Base-by-base conservation (phyloP, 2,329 filamentous ascomycete species). In the Aspergillus sp. region DNA sequence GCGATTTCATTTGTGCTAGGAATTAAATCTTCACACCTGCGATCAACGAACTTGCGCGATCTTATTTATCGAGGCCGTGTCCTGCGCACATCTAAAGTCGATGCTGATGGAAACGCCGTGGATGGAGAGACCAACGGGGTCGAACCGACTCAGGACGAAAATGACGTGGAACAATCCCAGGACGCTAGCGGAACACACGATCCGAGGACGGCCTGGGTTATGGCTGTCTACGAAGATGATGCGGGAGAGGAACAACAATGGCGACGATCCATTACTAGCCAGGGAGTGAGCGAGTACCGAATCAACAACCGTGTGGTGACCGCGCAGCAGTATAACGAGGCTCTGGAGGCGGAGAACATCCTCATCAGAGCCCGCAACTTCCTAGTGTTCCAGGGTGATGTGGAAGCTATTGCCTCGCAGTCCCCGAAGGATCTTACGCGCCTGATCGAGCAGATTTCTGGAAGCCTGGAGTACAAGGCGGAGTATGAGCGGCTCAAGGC, bases 201-300 rank as follows among this genome's bases (percentile, higher is more conserved):
- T 68, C 95, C 95, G 0, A 95, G 93, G 73, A 95, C 88, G 3
- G 96, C 95, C 3, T 99, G 93, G 93, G 96, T 99, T 14, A 98
- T 97, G 92, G 95, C 95, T 31, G 93, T 99, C 15, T 99, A 98
- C 75, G 93, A 97, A 73, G 95, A 99, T 70, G 95, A 99, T 72
- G 92, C 92, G 2, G 93, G 92, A 47, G 91, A 96, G 69, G 91
- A 96, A 74, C 93, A 97, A 71, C 87, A 88, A 65, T 99, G 95
- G 95, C 96, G 96, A 78, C 90, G 95, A 61, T 89, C 87, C 64
- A 99, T 99, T 73, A 98, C 93, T 4, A 91, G 84, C 66, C 84
- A 87, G 61, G 95, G 95, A 47, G 87, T 88, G 27, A 97, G 93
- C 80, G 93, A 98, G 76, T 99, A 98, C 75, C 89, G 93, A 60